These are phyloP conservation scores for Annona cherimola DNA, from an alignment of 164 flowering plant species.

Conservation along the genomic window DNA sequence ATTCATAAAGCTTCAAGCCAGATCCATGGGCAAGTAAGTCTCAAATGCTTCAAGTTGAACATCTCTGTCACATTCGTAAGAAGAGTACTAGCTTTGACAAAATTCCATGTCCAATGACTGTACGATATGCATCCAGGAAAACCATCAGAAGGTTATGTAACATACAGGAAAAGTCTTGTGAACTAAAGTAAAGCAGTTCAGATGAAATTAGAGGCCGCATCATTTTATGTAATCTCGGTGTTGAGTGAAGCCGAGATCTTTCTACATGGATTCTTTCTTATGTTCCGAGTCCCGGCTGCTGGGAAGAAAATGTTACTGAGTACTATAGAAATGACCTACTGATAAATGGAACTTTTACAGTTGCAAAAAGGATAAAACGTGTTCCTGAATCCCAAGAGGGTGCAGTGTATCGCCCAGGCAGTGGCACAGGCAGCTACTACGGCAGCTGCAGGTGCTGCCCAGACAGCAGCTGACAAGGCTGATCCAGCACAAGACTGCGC, in stretches of 20 bases:
- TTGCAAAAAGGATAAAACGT: conserved; percentile 34
- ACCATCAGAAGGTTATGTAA: not conserved
- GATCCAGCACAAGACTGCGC: conserved; percentile 79
- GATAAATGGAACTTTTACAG: not conserved
- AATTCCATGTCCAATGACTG: not conserved
- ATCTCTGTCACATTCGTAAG: not conserved
- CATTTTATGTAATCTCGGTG: conserved; percentile 9
- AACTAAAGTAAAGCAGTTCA: not conserved
- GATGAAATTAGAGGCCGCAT: not conserved
- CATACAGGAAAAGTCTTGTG: not conserved
- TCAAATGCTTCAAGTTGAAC: not conserved
- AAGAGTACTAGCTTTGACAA: not conserved
- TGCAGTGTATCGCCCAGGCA: conserved; percentile 73
- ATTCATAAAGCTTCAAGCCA: not conserved
- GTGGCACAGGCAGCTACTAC: conserved; percentile 89
- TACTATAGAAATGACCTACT: not conserved
- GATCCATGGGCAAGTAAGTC: not conserved
- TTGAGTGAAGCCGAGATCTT: conserved; percentile 56
- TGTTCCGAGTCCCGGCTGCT: conserved; percentile 93
- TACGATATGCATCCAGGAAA: not conserved
- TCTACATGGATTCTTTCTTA: conserved; percentile 82
- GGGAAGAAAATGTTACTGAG: not conserved
- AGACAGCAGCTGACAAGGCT: conserved; percentile 76
- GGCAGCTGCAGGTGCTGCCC: conserved; percentile 87
- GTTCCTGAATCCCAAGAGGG: conserved; percentile 92